Evolutionary conservation across 306 rosid species (phyloP).

Genomic region (Vigna reflexopilosa): DNA sequence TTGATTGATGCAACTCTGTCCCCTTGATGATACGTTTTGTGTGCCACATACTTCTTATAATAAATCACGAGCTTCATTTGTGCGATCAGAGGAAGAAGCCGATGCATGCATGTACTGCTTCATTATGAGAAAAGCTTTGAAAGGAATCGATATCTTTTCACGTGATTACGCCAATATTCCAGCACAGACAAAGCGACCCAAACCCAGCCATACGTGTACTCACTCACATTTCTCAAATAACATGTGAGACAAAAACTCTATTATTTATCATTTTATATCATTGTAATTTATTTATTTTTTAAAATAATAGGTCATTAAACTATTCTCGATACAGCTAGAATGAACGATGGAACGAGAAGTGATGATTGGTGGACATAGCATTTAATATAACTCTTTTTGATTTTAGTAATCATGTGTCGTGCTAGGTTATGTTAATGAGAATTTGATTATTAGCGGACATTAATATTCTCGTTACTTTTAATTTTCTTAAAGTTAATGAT

Average conservation of each 20-base stretch:
- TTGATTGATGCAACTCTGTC: background rate
- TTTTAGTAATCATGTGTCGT: conserved; percentile 18
- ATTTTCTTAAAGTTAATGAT: conserved; percentile 18
- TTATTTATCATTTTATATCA: conserved; percentile 1
- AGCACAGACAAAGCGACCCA: background rate
- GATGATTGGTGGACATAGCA: conserved; percentile 29
- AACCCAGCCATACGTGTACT: background rate
- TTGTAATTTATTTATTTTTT: background rate
- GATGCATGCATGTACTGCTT: conserved; percentile 17
- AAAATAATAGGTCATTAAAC: conserved; percentile 29
- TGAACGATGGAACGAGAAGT: background rate
- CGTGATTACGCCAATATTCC: conserved; percentile 14
- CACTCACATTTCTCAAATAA: conserved; percentile 4
- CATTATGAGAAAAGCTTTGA: background rate
- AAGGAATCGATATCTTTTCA: conserved; percentile 27
- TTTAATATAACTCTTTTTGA: conserved; percentile 28
- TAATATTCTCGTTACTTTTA: conserved; percentile 15
- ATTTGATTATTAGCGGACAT: conserved; percentile 12
- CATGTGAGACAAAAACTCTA: conserved; percentile 27
- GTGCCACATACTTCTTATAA: background rate
- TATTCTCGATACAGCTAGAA: conserved; percentile 30
- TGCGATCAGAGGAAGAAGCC: background rate
- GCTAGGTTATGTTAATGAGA: background rate
- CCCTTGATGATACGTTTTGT: background rate
- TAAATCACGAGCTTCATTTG: conserved; percentile 14